Conservation (phyloP, 2,329 filamentous ascomycete species). For the Macrophomina tecta region DNA sequence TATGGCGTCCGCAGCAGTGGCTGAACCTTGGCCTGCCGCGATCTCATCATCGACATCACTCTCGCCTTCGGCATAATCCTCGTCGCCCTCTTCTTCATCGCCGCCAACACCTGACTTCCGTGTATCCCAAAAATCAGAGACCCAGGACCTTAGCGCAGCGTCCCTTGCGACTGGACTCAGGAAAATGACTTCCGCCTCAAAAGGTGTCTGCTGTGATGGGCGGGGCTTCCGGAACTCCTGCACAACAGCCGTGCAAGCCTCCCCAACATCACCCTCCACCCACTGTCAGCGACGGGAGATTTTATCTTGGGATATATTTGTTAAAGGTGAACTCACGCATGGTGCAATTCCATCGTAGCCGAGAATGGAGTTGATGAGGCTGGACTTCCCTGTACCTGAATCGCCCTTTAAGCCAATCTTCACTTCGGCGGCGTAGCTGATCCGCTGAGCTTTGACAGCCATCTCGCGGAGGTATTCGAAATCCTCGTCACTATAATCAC, state of each 20-base stretch:
- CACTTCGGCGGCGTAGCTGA: background rate
- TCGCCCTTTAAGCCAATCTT: background rate
- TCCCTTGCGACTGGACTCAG: background rate
- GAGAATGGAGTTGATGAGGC: background rate
- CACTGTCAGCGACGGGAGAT: background rate
- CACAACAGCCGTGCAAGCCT: slow-evolving; percentile 4
- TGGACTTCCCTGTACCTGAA: slow-evolving; percentile 2
- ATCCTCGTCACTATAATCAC: background rate
- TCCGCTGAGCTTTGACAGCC: background rate
- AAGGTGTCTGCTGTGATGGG: background rate
- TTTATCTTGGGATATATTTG: too few species aligned
- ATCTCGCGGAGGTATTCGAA: background rate
- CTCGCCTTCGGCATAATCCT: background rate
- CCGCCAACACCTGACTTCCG: background rate
- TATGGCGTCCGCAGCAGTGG: background rate
- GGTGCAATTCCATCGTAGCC: background rate
- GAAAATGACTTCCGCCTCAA: background rate
- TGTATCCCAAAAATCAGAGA: background rate
- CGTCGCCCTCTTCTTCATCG: background rate
- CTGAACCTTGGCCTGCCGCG: background rate
- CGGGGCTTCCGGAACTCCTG: background rate
- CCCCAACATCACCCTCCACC: too few species aligned
- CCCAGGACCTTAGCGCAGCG: background rate
- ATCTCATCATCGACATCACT: background rate
- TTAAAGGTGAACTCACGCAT: background rate